Evolutionary conservation across 768 basidiomycete genomes (phyloP), one percentile per base, ranked within the genome.

Genomic region (Fomitopsis serialis): DNA sequence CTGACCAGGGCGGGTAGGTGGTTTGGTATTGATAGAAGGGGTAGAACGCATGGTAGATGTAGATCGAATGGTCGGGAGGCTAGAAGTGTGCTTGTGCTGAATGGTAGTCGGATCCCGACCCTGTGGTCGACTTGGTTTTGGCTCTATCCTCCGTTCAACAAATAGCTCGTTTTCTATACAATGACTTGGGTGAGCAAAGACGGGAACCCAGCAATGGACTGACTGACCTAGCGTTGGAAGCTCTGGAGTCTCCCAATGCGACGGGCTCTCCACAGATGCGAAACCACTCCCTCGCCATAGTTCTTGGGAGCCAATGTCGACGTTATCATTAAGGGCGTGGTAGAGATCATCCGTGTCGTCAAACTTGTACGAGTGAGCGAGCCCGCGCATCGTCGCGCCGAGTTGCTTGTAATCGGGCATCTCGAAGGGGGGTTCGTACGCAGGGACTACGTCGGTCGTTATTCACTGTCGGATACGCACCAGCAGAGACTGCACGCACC

Each of bases 341-440:
- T 60, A 64, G 6, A 55, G 29, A 27, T 68, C 69, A 8, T 47
- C 48, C 2, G 56, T 47, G 47, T 76, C 74, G 19, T 75, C 73
- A 8, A 70, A 44, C 3, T 61, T 54, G 43, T 68, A 61, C 6
- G 70, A 69, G 27, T 70, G 72, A 48, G 69, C 72, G 23, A 73
- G 59, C 9, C 65, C 57, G 46, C 74, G 68, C 1, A 80, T 40
- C 3, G 56, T 63, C 25, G 60, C 60, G 0, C 78, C 78, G 19
- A 76, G 59, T 24, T 69, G 63, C 58, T 63, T 72, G 56, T 78
- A 81, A 50, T 81, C 68, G 13, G 79, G 79, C 60, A 79, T 65
- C 48, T 78, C 77, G 52, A 80, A 79, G 5, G 68, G 68, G 13
- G 75, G 75, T 52, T 74, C 74, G 52, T 73, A 81, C 6, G 71